Base-by-base conservation (phyloP, 352 stramenopile species). In the Phytophthora sansomeana region DNA sequence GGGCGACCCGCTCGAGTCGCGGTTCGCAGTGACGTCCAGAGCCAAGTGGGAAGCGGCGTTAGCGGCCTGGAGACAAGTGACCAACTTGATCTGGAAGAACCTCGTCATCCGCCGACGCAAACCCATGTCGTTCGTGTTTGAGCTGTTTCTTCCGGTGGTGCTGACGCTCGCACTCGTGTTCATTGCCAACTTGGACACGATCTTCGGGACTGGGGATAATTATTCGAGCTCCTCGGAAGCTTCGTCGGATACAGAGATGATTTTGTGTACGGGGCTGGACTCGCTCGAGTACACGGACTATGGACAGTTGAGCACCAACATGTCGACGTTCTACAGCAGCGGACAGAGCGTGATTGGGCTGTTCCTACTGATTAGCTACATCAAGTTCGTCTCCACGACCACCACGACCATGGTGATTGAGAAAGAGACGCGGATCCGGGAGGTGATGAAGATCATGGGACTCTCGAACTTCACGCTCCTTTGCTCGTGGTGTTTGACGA, bases 381-480 rank as follows among this genome's bases (percentile, higher is more conserved):
- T 85, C 53, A 84, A 85, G 42, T 88, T 89, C 53, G 82, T 93
- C 33, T 90, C 85, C 5, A 81, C 77, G 10, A 89, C 78, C 13
- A 88, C 82, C 0, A 83, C 85, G 0, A 67, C 73, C 8, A 90
- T 95, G 75, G 84, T 95, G 29, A 80, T 87, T 33, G 87, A 95
- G 42, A 95, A 95, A 51, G 87, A 93, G 63, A 87, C 81, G 42
- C 72, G 78, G 39, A 86, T 95, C 33, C 84, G 85, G 32, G 84
- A 93, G 56, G 75, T 93, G 43, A 92, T 96, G 82, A 90, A 89
- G 71, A 93, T 92, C 58, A 93, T 93, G 85, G 87, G 89, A 1
- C 63, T 94, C 1, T 84, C 75, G 6, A 85, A 90, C 54, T 60
- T 72, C 28, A 84, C 80, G 33, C 55, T 94, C 36, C 68, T 91